A percentile compares a stretch with the other conserved stretches of the same genome.
Evolutionary conservation across 75 land plant species (phyloP).

Genomic region (Pinus taeda): DNA sequence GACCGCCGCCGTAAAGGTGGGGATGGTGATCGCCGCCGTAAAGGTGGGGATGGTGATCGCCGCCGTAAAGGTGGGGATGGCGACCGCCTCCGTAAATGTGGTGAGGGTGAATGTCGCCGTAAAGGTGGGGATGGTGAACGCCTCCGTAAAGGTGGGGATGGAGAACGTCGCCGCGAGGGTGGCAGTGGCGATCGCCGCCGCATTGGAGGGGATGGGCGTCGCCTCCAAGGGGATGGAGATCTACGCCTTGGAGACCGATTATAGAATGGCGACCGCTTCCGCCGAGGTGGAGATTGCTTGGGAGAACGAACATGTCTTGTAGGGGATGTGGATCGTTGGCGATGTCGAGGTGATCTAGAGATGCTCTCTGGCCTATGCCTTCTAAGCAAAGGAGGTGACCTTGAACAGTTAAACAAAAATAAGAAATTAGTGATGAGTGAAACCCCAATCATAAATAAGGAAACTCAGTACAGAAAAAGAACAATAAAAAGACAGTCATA

Average conservation of each 20-base stretch:
- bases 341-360: constrained; percentile 52
- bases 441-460: not conserved
- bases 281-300: constrained; percentile 35
- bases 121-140: not conserved
- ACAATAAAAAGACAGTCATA: not conserved
- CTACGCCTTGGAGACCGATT: constrained; percentile 42
- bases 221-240: constrained; percentile 23
- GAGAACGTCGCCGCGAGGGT: constrained; percentile 13
- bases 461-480: not conserved
- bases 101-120: constrained; percentile 7
- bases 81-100: not conserved
- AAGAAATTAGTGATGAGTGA: not conserved
- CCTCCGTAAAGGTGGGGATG: constrained; percentile 4
- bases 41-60: constrained; percentile 8
- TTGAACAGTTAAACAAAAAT: not conserved
- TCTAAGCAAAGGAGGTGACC: constrained; percentile 24
- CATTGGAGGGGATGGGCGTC: constrained; percentile 24
- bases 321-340: constrained; percentile 45
- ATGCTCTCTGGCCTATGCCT: constrained; percentile 43
- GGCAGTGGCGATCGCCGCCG: constrained; percentile 27
- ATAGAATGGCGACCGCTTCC: constrained; percentile 35
- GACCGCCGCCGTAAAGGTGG: too few species aligned
- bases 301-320: constrained; percentile 33
- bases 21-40: not conserved
- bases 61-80: constrained; percentile 6